Base-by-base conservation (phyloP, 768 basidiomycete species). In the Pleurotus djamor region DNA sequence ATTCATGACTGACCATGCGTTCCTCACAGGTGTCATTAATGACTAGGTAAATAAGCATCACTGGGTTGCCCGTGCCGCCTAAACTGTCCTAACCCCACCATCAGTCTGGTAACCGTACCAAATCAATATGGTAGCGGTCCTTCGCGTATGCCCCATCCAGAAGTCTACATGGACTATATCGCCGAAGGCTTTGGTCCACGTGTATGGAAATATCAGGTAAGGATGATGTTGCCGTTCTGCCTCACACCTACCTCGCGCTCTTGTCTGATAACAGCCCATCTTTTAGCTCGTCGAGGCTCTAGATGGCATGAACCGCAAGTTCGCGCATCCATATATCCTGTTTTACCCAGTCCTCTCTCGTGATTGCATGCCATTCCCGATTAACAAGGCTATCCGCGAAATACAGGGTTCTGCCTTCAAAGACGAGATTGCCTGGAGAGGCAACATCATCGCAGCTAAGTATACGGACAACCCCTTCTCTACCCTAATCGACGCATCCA, bases 101-200 rank as follows among this genome's bases (percentile, higher is more conserved):
- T 17, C 61, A 83, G 81, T 63, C 78, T 77, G 2, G 77, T 79
- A 71, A 69, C 78, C 56, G 65, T 76, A 59, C 73, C 76, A 14
- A 71, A 76, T 58, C 78, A 79, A 48, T 80, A 81, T 60, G 73
- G 72, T 47, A 68, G 74, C 58, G 71, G 78, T 33, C 79, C 79
- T 35, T 73, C 84, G 48, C 85, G 87, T 55, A 82, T 90, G 77
- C 91, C 91, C 0, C 91, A 93, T 70, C 91, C 91, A 9, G 90
- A 92, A 70, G 83, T 90, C 44, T 84, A 89, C 68, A 93, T 93
- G 91, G 89, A 92, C 61, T 66, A 83, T 79, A 86, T 93, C 65
- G 89, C 88, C 67, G 89, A 92, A 72, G 81, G 83, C 56, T 77
- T 83, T 60, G 87, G 86, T 35, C 72, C 83, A 14, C 80, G 85